phyloP scores from a whole-genome alignment of 768 basidiomycete species.

The Tylopilus vinaceipallidus region DNA sequence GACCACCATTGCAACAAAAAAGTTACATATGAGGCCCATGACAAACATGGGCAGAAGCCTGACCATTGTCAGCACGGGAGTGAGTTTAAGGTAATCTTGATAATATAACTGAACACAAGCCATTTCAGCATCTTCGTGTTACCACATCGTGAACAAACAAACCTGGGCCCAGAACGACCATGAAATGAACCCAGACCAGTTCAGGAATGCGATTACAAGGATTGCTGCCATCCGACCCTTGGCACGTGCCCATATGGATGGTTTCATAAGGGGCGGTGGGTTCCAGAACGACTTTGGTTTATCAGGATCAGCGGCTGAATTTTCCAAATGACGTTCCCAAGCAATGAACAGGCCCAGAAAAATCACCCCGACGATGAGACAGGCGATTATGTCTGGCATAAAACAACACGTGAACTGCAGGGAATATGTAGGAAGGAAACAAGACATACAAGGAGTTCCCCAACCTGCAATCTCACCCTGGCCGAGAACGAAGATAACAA shows the following conservation, averaged over 20 bases:
- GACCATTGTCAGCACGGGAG: slow-evolving; percentile 59
- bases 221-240: slow-evolving; percentile 61
- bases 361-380: slow-evolving; percentile 60
- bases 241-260: slow-evolving; percentile 61
- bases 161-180: slow-evolving; percentile 55
- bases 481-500: slow-evolving; percentile 73
- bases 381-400: slow-evolving; percentile 62
- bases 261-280: slow-evolving; percentile 65
- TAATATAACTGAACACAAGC: slow-evolving; percentile 55
- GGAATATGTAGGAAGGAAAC: not conserved
- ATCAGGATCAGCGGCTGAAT: slow-evolving; percentile 7
- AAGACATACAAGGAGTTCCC: slow-evolving; percentile 50
- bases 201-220: slow-evolving; percentile 60
- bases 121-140: not conserved
- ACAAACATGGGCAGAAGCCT: slow-evolving; percentile 72
- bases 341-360: slow-evolving; percentile 53
- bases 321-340: slow-evolving; percentile 68
- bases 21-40: slow-evolving; percentile 60
- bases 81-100: slow-evolving; percentile 56
- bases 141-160: not conserved
- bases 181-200: slow-evolving; percentile 55
- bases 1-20: slow-evolving; percentile 60
- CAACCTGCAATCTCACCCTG: slow-evolving; percentile 67
- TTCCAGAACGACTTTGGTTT: slow-evolving; percentile 28
- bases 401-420: slow-evolving; percentile 20